Percentiles rank a stretch among this genome's conserved stretches.
These are phyloP conservation scores for Globisporangium iwayamae DNA, from an alignment of 352 stramenopile genomes.

Conservation along the genomic window DNA sequence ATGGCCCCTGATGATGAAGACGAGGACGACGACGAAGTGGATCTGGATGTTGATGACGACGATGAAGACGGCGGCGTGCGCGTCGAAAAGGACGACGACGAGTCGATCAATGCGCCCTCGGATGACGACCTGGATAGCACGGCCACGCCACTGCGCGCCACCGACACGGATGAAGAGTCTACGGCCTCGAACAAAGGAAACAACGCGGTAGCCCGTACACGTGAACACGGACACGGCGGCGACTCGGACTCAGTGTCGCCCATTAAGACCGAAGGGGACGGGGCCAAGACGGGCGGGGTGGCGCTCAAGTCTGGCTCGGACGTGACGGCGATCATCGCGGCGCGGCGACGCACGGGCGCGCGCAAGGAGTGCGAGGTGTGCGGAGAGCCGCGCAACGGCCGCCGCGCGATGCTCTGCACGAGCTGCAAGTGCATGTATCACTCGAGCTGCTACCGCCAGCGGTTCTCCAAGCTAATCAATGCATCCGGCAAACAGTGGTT, in stretches of 20 bases:
- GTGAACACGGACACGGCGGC: background rate
- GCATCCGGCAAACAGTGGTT: constrained; percentile 69
- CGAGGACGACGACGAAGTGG: constrained; percentile 21
- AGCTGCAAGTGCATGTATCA: constrained; percentile 86
- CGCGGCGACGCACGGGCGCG: constrained; percentile 56
- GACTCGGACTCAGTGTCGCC: constrained; percentile 34
- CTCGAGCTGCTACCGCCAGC: constrained; percentile 78
- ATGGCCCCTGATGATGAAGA: constrained; percentile 16
- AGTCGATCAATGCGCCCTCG: constrained; percentile 66
- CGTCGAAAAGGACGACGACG: constrained; percentile 76
- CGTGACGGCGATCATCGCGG: constrained; percentile 63
- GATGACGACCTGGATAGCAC: constrained; percentile 76
- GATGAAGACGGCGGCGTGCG: constrained; percentile 55
- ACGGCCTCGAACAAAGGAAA: background rate
- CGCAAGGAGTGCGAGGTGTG: constrained; percentile 75
- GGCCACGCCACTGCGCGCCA: constrained; percentile 36
- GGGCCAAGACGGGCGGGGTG: constrained; percentile 12
- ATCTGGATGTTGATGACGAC: constrained; percentile 28
- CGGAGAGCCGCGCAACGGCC: constrained; percentile 67
- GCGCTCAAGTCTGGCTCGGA: constrained; percentile 58
- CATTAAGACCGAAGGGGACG: constrained; percentile 12
- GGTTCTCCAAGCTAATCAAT: constrained; percentile 66
- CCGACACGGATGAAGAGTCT: constrained; percentile 45
- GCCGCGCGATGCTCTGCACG: constrained; percentile 71
- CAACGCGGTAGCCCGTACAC: background rate